Percentiles rank a stretch among this genome's conserved stretches.
phyloP scores from a whole-genome alignment of 164 flowering plant genomes.

The Dillenia turbinata region DNA sequence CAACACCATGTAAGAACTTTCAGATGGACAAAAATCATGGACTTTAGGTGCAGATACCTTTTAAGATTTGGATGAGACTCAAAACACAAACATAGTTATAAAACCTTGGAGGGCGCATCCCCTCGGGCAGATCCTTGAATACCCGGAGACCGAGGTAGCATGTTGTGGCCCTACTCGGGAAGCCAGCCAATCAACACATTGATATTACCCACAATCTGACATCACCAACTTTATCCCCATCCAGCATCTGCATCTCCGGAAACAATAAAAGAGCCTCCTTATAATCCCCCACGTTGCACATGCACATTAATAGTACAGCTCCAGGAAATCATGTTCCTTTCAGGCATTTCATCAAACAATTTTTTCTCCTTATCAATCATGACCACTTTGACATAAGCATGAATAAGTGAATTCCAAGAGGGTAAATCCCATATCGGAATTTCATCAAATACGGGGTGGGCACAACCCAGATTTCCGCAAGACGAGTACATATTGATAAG shows the following conservation, averaged over 20 bases:
- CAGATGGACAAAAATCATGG: too few species aligned
- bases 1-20: too few species aligned
- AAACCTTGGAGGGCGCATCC: too few species aligned
- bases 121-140: too few species aligned
- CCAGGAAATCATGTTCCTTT: conserved; percentile 37
- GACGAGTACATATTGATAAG: conserved; percentile 27
- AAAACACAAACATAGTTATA: too few species aligned
- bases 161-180: too few species aligned
- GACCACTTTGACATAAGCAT: conserved; percentile 18
- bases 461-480: conserved; percentile 19
- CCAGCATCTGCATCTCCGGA: conserved; percentile 25
- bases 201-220: conserved; percentile 26
- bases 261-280: conserved; percentile 27
- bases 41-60: too few species aligned
- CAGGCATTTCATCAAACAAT: conserved; percentile 31
- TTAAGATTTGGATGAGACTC: too few species aligned
- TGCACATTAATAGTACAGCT: conserved; percentile 39
- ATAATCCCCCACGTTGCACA: conserved; percentile 17
- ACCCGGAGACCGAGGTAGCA: too few species aligned
- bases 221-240: conserved; percentile 13
- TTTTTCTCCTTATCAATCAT: conserved; percentile 15
- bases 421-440: conserved; percentile 23
- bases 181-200: too few species aligned
- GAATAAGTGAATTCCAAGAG: conserved; percentile 34
- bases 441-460: conserved; percentile 28